Conservation (phyloP, 2,329 filamentous ascomycete species). For the Cryphonectria carpinicola region DNA sequence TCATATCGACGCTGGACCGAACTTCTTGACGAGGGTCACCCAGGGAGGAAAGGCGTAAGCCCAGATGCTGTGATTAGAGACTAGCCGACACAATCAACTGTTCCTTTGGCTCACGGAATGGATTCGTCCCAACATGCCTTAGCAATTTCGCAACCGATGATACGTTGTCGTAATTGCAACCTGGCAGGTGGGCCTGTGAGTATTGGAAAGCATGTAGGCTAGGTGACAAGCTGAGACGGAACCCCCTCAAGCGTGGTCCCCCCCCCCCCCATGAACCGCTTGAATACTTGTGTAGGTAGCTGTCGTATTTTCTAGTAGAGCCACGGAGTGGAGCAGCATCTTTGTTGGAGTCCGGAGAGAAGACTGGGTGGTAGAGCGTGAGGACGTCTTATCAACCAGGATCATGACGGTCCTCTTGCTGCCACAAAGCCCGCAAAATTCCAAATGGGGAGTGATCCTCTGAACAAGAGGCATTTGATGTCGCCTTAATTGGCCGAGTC, state of each 20-base stretch:
- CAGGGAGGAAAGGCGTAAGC: background rate
- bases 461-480: background rate
- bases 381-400: background rate
- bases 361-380: background rate
- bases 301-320: background rate
- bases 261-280: background rate
- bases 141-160: background rate
- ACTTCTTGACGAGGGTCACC: background rate
- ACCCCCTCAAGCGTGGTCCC: background rate
- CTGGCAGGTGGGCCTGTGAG: background rate
- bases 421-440: background rate
- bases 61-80: background rate
- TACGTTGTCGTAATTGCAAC: background rate
- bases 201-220: background rate
- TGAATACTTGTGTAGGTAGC: background rate
- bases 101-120: background rate
- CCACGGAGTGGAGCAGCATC: no score
- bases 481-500: background rate
- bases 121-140: background rate
- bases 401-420: background rate
- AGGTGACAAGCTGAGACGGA: background rate
- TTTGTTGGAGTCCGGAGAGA: background rate
- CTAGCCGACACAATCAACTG: background rate
- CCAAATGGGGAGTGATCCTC: background rate
- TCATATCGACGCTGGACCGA: conserved; percentile 1